Conservation (phyloP, 345 rosid genomes). For the Citropsis articulata region DNA sequence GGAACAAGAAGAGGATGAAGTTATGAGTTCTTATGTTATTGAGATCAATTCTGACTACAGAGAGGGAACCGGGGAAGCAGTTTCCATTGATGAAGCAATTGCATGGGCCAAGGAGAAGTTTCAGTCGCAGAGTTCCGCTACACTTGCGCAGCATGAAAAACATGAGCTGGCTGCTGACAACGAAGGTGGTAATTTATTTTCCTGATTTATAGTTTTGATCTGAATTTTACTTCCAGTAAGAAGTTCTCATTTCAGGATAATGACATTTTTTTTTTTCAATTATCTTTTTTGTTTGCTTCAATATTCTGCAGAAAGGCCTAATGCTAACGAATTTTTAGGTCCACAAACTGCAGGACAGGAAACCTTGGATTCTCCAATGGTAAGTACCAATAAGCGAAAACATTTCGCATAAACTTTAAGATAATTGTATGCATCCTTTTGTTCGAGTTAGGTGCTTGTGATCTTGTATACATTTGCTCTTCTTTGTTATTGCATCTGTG, state of each 20-base stretch:
- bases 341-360: conserved; percentile 20
- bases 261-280: neutral
- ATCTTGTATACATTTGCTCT: neutral
- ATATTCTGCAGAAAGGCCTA: conserved; percentile 28
- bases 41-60: conserved; percentile 65
- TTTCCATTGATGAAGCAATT: conserved; percentile 60
- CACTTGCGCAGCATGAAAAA: conserved; percentile 17
- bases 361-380: conserved; percentile 22
- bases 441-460: neutral
- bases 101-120: conserved; percentile 74
- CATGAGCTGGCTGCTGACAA: conserved; percentile 14
- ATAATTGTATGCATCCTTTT: neutral
- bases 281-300: neutral
- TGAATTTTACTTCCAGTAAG: neutral
- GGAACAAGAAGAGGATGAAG: conserved; percentile 57
- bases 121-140: conserved; percentile 26
- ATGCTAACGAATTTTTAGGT: conserved; percentile 7
- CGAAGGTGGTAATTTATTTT: conserved; percentile 26
- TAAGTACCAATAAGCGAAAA: neutral
- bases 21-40: conserved; percentile 79
- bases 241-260: neutral
- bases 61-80: conserved; percentile 46
- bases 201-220: neutral
- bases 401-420: neutral
- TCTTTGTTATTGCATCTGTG: neutral